Percentiles rank a stretch among this genome's conserved stretches.
phyloP scores from a whole-genome alignment of 2,329 filamentous ascomycete genomes.

The Beauveria brongniartii region DNA sequence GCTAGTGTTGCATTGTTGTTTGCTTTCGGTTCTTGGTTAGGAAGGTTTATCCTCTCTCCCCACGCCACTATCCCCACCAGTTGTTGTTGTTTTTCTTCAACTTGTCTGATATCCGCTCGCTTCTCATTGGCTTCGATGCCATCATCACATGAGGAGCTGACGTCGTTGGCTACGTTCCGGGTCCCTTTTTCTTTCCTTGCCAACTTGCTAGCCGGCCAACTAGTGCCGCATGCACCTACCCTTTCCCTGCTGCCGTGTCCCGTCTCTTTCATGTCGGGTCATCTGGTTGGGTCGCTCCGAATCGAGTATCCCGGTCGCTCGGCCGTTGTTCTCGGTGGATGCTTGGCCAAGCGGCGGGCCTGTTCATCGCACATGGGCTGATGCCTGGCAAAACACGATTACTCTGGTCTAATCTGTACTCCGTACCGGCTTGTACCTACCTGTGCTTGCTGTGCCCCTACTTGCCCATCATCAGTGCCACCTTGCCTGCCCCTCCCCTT shows the following conservation, averaged over 20 bases:
- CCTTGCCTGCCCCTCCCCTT: not conserved
- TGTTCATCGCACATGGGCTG: not conserved
- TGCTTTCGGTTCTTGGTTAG: not conserved
- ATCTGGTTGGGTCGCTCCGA: not conserved
- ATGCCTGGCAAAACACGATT: not conserved
- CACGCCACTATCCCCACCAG: not conserved
- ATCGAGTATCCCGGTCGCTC: constrained; percentile 6
- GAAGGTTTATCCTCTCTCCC: not conserved
- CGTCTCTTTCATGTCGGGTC: not conserved
- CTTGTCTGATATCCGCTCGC: not conserved
- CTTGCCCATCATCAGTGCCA: no score
- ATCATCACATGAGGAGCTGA: not conserved
- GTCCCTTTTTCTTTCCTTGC: not conserved
- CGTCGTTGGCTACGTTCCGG: not conserved
- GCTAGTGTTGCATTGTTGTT: not conserved
- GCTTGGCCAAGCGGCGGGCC: not conserved
- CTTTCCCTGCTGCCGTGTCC: not conserved
- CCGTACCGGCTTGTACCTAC: not conserved
- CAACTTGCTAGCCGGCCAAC: no score
- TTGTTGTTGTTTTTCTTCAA: not conserved
- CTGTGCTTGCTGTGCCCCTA: no score
- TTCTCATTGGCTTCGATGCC: constrained; percentile 3
- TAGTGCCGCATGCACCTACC: not conserved
- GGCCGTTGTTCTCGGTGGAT: not conserved
- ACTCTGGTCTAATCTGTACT: not conserved